phyloP scores from a whole-genome alignment of 2,329 filamentous ascomycete genomes.

The Curvularia verruculosa region DNA sequence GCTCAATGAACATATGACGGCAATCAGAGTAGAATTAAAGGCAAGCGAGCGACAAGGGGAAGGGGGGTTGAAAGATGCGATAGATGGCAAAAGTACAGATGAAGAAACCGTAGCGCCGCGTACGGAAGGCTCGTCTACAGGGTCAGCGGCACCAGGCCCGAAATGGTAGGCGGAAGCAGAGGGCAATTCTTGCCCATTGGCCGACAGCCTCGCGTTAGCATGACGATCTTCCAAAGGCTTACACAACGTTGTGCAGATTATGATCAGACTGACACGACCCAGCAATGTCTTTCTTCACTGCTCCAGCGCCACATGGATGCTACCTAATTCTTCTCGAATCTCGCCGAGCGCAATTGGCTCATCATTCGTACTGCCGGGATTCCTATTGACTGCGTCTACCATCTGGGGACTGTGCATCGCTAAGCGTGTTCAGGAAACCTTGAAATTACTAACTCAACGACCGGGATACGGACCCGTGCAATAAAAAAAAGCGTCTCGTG shows the following conservation, averaged over 20 bases:
- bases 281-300: background rate
- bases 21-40: slow-evolving; percentile 5
- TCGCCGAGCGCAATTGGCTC: background rate
- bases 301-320: background rate
- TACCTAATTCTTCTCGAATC: background rate
- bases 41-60: slow-evolving; percentile 7
- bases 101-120: slow-evolving; percentile 18
- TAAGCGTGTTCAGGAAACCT: background rate
- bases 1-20: slow-evolving; percentile 2
- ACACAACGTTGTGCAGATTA: slow-evolving; percentile 16
- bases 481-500: background rate
- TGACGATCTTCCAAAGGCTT: slow-evolving; percentile 12
- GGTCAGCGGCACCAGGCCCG: slow-evolving; percentile 15
- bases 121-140: slow-evolving; percentile 26
- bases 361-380: background rate
- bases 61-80: slow-evolving; percentile 10
- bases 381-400: background rate
- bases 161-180: slow-evolving; percentile 18
- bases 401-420: background rate
- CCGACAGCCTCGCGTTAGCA: slow-evolving; percentile 7
- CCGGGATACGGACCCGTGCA: background rate
- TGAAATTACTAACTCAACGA: background rate
- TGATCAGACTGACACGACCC: background rate
- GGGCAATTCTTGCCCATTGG: slow-evolving; percentile 22
- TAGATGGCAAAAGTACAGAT: slow-evolving; percentile 18